phyloP scores from a whole-genome alignment of 2,329 filamentous ascomycete species.

The Colletotrichum horii region DNA sequence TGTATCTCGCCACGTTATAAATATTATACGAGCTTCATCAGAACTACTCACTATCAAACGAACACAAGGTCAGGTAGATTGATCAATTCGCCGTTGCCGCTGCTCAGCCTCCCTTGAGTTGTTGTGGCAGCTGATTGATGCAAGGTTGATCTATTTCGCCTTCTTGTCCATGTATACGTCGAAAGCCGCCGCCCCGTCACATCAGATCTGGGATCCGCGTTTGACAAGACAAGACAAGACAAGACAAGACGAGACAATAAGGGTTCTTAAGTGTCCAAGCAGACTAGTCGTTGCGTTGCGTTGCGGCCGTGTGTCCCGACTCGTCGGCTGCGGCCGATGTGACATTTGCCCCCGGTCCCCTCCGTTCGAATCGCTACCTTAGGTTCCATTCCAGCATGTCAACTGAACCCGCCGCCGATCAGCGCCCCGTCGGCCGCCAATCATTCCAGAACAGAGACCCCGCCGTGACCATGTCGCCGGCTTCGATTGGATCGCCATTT shows the following conservation, averaged over 20 bases:
- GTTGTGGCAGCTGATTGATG: background rate
- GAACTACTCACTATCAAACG: background rate
- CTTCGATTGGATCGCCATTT: background rate
- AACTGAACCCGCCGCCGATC: slow-evolving; percentile 1
- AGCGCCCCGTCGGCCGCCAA: background rate
- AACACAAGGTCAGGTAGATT: background rate
- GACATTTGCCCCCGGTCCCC: background rate
- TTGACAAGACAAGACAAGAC: background rate
- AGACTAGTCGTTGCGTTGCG: background rate
- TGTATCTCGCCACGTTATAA: background rate
- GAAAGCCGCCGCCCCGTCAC: background rate
- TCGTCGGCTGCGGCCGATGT: background rate
- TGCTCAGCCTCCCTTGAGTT: background rate
- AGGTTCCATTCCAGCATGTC: background rate
- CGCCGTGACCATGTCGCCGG: background rate
- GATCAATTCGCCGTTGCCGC: background rate
- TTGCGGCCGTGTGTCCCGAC: slow-evolving; percentile 1
- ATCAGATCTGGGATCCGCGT: slow-evolving; percentile 3
- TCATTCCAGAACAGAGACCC: background rate
- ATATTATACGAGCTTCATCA: background rate
- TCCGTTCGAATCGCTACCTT: background rate
- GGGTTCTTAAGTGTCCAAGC: background rate
- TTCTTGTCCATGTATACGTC: background rate
- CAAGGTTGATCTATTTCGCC: background rate
- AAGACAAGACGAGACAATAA: background rate